Conservation (phyloP, 768 basidiomycete genomes). For the Trametopsis cervina region DNA sequence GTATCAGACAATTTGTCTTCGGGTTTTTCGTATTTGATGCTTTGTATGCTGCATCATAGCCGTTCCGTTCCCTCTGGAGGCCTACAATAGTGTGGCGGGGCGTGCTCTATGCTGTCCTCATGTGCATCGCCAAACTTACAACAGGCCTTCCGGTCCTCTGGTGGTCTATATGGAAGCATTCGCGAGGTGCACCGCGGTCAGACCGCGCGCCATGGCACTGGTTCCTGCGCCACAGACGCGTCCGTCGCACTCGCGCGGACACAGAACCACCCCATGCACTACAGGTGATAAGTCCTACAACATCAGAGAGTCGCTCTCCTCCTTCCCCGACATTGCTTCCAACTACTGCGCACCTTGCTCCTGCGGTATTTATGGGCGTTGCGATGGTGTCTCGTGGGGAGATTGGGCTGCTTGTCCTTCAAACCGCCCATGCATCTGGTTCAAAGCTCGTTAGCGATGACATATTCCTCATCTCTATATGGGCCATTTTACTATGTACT, state of each 20-base stretch:
- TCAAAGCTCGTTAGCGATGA: constrained; percentile 25
- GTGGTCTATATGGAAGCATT: constrained; percentile 20
- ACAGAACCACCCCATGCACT: no score
- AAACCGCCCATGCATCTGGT: constrained; percentile 26
- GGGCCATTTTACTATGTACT: constrained; percentile 41
- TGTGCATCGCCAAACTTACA: constrained; percentile 45
- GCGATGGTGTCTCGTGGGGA: constrained; percentile 66
- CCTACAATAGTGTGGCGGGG: constrained; percentile 42
- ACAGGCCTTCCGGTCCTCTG: constrained; percentile 40
- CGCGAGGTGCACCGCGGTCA: neutral
- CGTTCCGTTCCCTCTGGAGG: constrained; percentile 18
- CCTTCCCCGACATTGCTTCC: no score
- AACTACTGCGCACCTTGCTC: constrained; percentile 8
- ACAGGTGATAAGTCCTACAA: no score
- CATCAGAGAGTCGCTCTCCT: no score
- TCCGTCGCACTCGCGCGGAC: no score
- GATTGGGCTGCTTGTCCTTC: constrained; percentile 57
- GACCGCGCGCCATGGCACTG: neutral
- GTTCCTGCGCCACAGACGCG: neutral
- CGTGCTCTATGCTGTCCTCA: constrained; percentile 48
- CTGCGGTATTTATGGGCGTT: constrained; percentile 23
- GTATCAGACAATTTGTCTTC: no score
- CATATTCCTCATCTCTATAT: constrained; percentile 34
- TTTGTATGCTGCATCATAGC: no score
- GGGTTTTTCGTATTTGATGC: no score